These are phyloP conservation scores for Crataegus laevigata DNA, from an alignment of 306 rosid species.

Conservation along the genomic window DNA sequence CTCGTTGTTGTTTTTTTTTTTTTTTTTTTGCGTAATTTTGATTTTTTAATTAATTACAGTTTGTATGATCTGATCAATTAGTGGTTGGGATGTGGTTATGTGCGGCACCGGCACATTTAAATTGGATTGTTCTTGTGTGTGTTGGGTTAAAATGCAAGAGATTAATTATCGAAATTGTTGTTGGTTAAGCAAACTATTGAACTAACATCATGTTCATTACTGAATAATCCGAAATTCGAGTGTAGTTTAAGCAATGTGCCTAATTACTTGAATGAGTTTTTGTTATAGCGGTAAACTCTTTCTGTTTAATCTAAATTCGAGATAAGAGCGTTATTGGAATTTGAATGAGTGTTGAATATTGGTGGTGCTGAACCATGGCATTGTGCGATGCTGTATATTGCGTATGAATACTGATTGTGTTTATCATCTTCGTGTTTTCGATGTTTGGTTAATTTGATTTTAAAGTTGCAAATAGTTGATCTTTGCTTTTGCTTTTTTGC, in stretches of 20 bases:
- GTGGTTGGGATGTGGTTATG: not conserved
- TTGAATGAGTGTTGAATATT: not conserved
- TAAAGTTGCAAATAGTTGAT: not conserved
- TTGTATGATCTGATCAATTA: not conserved
- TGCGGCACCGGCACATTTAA: not conserved
- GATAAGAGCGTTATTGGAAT: not conserved
- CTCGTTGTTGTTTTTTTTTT: not conserved
- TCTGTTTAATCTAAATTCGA: not conserved
- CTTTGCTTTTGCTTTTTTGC: not conserved
- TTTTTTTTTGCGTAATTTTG: not conserved
- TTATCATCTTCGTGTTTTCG: not conserved
- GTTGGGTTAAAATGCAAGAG: not conserved
- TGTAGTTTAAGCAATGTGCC: not conserved
- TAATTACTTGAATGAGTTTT: not conserved
- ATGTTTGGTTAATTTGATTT: not conserved
- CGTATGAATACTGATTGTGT: not conserved
- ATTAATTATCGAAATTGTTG: not conserved
- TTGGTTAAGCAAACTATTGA: not conserved
- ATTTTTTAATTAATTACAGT: too few species aligned
- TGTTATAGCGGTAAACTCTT: not conserved
- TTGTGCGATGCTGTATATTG: not conserved
- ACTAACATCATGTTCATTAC: not conserved
- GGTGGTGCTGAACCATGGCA: not conserved
- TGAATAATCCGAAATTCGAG: not conserved
- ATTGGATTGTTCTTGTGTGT: not conserved